Base-by-base conservation (phyloP, 2,329 filamentous ascomycete species). In the Microcera coccophila region DNA sequence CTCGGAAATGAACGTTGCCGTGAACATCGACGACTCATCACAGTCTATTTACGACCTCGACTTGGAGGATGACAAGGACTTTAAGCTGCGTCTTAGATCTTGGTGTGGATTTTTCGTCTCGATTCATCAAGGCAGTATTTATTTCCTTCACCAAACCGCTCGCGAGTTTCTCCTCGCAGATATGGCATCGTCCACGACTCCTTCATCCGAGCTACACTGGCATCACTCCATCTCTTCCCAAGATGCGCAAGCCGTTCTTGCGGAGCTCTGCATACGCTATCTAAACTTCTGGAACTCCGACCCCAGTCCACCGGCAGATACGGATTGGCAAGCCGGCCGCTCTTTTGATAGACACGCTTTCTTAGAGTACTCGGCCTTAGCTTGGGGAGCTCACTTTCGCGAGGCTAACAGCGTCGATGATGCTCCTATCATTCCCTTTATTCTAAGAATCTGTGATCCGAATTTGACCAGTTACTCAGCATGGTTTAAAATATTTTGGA, bases 101-200 rank as follows among this genome's bases (percentile, higher is more conserved):
- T 40, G 48, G 1, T 68, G 62, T 41, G 58, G 64, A 17, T 61
- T 65, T 5, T 66, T 68, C 10, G 39, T 59, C 7, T 47, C 41
- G 1, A 22, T 55, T 2, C 42, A 38, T 9, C 44, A 52, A 21
- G 48, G 42, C 2, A 51, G 33, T 32, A 26, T 59, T 10, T 58
- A 55, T 32, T 41, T 59, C 1, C 35, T 59, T 21, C 53, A 59
- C 17, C 50, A 58, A 28, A 58, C 53, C 0, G 53, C 49, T 5
- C 52, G 46, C 19, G 53, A 57, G 38, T 58, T 55, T 26, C 31
- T 58, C 4, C 42, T 54, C 7, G 15, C 12, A 8, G 8, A 8
- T 32, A 8, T n/a, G 11, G 15, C 4, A 19, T 20, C 12, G 8
- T 17, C 26, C 1, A n/a, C 11, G 1, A 24, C 5, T 24, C 7